Evolutionary conservation across 2,329 filamentous ascomycete species (phyloP), one percentile per base, ranked within the genome.

Genomic region (Chaetomiaceae sp.): DNA sequence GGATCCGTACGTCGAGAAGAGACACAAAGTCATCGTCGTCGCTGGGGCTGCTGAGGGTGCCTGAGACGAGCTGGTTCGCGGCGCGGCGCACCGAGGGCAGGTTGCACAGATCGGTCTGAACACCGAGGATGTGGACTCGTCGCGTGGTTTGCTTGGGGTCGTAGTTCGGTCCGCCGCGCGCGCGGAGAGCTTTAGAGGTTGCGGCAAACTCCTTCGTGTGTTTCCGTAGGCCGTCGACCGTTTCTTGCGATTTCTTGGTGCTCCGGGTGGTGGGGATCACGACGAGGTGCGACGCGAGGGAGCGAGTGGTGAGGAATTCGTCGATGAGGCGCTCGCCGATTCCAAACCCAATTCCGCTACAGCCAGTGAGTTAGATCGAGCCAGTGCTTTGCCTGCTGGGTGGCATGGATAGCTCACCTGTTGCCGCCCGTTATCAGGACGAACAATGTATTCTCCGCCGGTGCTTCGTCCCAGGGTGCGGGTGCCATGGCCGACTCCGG

Each of bases 301-400:
- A 78, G 29, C 80, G 81, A 11, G 79, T 79, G 49, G 73, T 70
- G 49, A 95, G 79, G 71, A 95, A 96, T 59, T 95, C 87, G 70
- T 95, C 88, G 57, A 95, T 91, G 47, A 95, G 75, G 50, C 88
- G 86, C 60, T 86, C 81, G 63, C 86, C 86, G 56, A 87, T 89
- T 45, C 84, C 83, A 58, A 91, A 85, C 36, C 91, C 91, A 36
- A 96, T 81, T 50, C 91, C 91, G 63, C 91, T 96, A 65, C 19
- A 20, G 36, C 10, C 10, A 32, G 4, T 12, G 46, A 11, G 58
- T 70, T 51, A 70, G 62, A 45, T 15, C 54, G 30, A 8, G 33
- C 20, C 26, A 14, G 15, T 6, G 17, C 22, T 27, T 9, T 9
- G 10, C 27, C 27, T 11, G 4, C 27, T n/a, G n/a, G 27, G 42